Percentiles rank a stretch among this genome's conserved stretches.
Conservation (phyloP, 2,329 filamentous ascomycete species). For the Mollisia scopiformis region DNA sequence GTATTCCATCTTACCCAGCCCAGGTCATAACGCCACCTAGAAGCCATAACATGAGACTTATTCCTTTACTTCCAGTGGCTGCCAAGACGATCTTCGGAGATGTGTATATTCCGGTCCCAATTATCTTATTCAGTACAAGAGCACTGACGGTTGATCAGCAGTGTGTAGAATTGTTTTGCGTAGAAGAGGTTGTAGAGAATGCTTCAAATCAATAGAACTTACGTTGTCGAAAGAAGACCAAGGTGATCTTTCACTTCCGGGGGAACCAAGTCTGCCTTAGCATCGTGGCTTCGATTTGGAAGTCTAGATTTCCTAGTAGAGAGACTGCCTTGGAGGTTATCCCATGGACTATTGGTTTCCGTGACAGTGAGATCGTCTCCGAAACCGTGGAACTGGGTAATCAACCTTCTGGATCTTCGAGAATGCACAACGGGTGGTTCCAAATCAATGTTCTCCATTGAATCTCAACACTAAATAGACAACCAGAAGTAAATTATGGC, state of each 20-base stretch:
- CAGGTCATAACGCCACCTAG: neutral
- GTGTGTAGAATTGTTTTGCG: no score
- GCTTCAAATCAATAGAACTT: neutral
- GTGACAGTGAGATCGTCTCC: neutral
- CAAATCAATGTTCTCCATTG: no score
- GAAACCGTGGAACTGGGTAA: no score
- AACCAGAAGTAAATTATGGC: no score
- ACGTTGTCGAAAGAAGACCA: neutral
- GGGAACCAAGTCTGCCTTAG: neutral
- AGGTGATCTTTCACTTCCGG: neutral
- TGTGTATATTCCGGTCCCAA: neutral
- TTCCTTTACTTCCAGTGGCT: neutral
- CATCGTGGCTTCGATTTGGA: neutral
- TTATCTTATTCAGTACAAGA: neutral
- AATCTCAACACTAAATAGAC: no score
- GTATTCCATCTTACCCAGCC: neutral
- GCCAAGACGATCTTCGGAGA: neutral
- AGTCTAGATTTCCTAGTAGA: neutral
- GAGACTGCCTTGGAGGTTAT: neutral
- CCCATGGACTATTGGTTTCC: neutral
- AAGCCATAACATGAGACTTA: neutral
- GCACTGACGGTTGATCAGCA: neutral
- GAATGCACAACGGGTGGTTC: no score
- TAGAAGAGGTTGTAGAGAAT: neutral
- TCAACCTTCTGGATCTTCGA: no score